phyloP scores from a whole-genome alignment of 2,329 filamentous ascomycete genomes.

The Verticillium dahliae region DNA sequence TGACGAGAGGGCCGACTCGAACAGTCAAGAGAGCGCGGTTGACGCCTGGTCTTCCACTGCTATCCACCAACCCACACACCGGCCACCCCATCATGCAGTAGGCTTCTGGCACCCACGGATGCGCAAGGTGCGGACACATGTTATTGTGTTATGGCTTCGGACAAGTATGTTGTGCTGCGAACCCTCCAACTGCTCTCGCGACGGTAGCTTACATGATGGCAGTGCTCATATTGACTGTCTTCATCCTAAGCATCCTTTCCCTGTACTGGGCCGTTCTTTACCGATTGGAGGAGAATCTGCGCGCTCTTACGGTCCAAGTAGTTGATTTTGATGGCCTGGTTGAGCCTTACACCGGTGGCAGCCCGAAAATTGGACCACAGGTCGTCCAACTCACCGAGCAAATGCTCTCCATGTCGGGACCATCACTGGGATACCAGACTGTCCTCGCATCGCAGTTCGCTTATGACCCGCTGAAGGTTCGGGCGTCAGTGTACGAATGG shows the following conservation, averaged over 20 bases:
- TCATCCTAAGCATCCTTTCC: conserved; percentile 49
- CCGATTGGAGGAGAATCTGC: conserved; percentile 39
- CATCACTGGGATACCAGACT: conserved; percentile 43
- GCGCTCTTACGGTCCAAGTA: conserved; percentile 44
- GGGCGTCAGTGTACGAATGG: conserved; percentile 52
- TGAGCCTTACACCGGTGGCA: conserved; percentile 40
- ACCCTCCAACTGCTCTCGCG: background rate
- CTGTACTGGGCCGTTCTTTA: conserved; percentile 57
- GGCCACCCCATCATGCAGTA: conserved; percentile 23
- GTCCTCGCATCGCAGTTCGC: conserved; percentile 43
- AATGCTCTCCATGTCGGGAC: conserved; percentile 28
- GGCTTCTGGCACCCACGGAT: conserved; percentile 36
- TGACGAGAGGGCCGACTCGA: background rate
- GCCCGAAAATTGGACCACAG: conserved; percentile 49
- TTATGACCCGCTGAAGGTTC: conserved; percentile 48
- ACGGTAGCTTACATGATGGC: background rate
- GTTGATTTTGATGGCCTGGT: conserved; percentile 57
- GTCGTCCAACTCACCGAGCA: conserved; percentile 38
- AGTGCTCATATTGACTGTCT: conserved; percentile 45
- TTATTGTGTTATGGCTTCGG: conserved; percentile 17
- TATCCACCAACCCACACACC: background rate
- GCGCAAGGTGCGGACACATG: conserved; percentile 18
- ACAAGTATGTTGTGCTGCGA: conserved; percentile 13
- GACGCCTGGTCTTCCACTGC: background rate
- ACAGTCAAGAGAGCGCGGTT: background rate